These are phyloP conservation scores for Coemansia nantahalensis DNA, from an alignment of 192 early-diverging fungal species.

Conservation along the genomic window DNA sequence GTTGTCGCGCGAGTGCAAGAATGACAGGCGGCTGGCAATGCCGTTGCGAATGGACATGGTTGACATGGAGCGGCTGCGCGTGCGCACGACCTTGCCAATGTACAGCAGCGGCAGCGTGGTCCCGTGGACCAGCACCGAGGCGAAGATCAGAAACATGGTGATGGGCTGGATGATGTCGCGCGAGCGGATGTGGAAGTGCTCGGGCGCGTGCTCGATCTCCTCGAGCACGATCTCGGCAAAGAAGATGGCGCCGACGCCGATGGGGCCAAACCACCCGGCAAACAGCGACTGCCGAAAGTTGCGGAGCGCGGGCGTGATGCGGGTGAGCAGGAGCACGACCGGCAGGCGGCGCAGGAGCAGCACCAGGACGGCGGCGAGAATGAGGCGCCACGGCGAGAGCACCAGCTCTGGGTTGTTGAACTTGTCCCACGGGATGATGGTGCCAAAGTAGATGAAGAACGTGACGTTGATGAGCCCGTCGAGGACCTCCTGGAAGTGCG, in stretches of 20 bases:
- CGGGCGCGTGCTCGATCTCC: slow-evolving; percentile 44
- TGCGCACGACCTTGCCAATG: slow-evolving; percentile 58
- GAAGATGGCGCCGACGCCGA: slow-evolving; percentile 69
- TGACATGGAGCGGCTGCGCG: slow-evolving; percentile 39
- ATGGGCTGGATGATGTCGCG: slow-evolving; percentile 57
- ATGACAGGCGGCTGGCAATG: slow-evolving; percentile 45
- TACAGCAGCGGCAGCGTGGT: slow-evolving; percentile 75
- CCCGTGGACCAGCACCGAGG: slow-evolving; percentile 85
- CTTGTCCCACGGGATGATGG: slow-evolving; percentile 72
- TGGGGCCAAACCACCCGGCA: slow-evolving; percentile 92
- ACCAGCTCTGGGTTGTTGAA: slow-evolving; percentile 62
- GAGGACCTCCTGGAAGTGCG: slow-evolving; percentile 91
- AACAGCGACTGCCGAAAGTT: slow-evolving; percentile 76
- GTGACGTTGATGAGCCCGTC: slow-evolving; percentile 87
- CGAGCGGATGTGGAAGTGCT: slow-evolving; percentile 32
- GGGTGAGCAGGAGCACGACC: slow-evolving; percentile 62
- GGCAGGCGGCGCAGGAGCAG: slow-evolving; percentile 76
- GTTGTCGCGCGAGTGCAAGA: slow-evolving; percentile 42
- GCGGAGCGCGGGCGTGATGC: slow-evolving; percentile 66
- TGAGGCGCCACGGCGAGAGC: slow-evolving; percentile 67
- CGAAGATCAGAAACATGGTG: slow-evolving; percentile 75
- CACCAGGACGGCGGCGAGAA: slow-evolving; percentile 66
- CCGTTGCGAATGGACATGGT: slow-evolving; percentile 42
- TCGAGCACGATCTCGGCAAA: slow-evolving; percentile 55
- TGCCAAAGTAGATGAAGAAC: slow-evolving; percentile 87